phyloP scores from a whole-genome alignment of 1,284 basidiomycete species.

The Coriolopsis trogii region DNA sequence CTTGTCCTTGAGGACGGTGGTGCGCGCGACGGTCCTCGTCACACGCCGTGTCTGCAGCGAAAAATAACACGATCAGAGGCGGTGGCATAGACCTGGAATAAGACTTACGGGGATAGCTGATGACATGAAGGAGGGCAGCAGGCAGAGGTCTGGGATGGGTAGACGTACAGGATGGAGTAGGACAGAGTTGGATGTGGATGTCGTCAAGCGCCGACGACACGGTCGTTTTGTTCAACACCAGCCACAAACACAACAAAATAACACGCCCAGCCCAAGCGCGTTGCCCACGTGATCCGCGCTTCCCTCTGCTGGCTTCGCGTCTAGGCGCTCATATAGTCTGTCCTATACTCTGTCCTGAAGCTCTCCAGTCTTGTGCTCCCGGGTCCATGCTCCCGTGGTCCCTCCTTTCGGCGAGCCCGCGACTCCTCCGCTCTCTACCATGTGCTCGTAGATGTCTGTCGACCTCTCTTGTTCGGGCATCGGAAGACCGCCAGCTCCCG shows the following conservation, averaged over 20 bases:
- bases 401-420: constrained; percentile 11
- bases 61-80: neutral
- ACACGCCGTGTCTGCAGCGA: constrained; percentile 55
- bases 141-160: constrained; percentile 22
- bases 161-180: constrained; percentile 27
- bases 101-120: constrained; percentile 39
- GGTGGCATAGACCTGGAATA: neutral
- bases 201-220: constrained; percentile 15
- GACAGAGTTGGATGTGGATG: constrained; percentile 26
- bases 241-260: constrained; percentile 37
- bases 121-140: constrained; percentile 36
- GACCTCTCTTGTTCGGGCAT: constrained; percentile 6
- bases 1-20: constrained; percentile 56
- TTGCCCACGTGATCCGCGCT: constrained; percentile 27
- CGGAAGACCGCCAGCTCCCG: constrained; percentile 33
- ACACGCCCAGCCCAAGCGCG: constrained; percentile 31
- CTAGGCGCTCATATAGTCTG: neutral
- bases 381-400: constrained; percentile 23
- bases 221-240: constrained; percentile 38
- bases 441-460: constrained; percentile 19
- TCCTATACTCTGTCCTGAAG: too few relatives aligned
- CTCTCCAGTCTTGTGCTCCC: neutral
- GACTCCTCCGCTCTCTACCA: constrained; percentile 5
- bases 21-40: constrained; percentile 52
- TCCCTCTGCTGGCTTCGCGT: neutral